Evolutionary conservation across 2,329 filamentous ascomycete species (phyloP).

Genomic region (Cyphellophora europaea): DNA sequence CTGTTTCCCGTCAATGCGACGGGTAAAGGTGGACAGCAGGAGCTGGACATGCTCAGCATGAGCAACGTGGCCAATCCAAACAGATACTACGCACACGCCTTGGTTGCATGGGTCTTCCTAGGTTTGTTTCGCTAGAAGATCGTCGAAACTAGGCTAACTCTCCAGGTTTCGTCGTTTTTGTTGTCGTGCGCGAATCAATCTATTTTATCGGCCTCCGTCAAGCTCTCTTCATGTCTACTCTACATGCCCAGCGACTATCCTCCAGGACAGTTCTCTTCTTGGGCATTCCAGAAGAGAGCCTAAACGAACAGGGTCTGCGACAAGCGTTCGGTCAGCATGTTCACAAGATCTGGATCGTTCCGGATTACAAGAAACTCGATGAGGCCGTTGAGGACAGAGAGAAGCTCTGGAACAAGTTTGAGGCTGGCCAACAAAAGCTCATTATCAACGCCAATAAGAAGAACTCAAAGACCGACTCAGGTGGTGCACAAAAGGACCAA

Average conservation of each 20-base stretch:
- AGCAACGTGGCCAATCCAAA: slow-evolving; percentile 59
- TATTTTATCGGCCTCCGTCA: slow-evolving; percentile 87
- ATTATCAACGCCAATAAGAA: slow-evolving; percentile 62
- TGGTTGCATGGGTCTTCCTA: slow-evolving; percentile 71
- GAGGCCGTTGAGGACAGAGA: slow-evolving; percentile 73
- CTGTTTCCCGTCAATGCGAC: slow-evolving; percentile 82
- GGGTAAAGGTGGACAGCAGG: slow-evolving; percentile 55
- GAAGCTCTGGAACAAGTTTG: slow-evolving; percentile 66
- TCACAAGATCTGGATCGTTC: slow-evolving; percentile 74
- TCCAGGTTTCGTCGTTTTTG: slow-evolving; percentile 64
- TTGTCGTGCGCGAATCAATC: slow-evolving; percentile 76
- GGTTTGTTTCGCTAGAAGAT: slow-evolving; percentile 27
- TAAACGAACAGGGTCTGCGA: slow-evolving; percentile 63
- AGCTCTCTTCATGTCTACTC: slow-evolving; percentile 77
- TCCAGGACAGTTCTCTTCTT: slow-evolving; percentile 83
- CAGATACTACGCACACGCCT: slow-evolving; percentile 69
- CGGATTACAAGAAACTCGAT: slow-evolving; percentile 65
- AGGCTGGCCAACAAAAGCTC: slow-evolving; percentile 77
- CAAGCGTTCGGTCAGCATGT: slow-evolving; percentile 69
- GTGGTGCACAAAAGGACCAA: slow-evolving; percentile 48
- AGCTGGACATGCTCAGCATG: slow-evolving; percentile 73
- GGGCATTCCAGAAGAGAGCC: slow-evolving; percentile 68
- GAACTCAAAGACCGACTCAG: slow-evolving; percentile 38
- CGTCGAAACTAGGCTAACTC: background rate
- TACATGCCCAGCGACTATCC: slow-evolving; percentile 75